Base-by-base conservation (phyloP, 192 early-diverging fungal genomes). In the Kappamyces sp. region DNA sequence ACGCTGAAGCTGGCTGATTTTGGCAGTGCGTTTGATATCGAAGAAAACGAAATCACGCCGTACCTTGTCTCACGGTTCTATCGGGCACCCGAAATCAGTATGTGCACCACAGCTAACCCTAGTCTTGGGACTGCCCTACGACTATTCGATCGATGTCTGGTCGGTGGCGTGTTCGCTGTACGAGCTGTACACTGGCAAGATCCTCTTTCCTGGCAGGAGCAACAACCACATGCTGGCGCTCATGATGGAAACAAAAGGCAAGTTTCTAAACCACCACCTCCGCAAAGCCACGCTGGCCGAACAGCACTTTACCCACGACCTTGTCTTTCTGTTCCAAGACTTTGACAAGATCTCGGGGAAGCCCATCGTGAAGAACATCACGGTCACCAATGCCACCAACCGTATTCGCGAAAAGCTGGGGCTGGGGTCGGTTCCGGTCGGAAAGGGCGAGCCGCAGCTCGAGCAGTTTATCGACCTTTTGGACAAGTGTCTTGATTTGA, bases 1-100 rank as follows among this genome's bases (percentile, higher is more conserved):
- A 74, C 76, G 1, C 73, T 94, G 3, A 96, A 94, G 68, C 80
- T 98, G 46, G 91, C 91, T 63, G 96, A 98, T 74, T 76, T 98
- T 62, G 96, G 96, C 31, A 89, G 87, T 0, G 96, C 94, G 8
- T 89, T 86, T 22, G 90, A 94, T 57, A 86, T 85, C 5, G 67
- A 72, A 1, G 94, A 94, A 65, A 89, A 87, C 63, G 92, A 96
- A 42, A 88, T 96, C 47, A 98, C 94, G 32, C 93, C 96, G 2
- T 99, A 99, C 59, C 68, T 99, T 4, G 94, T 95, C 39, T 88
- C 85, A 48, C 79, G 96, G 52, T 99, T 95, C 67, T 99, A 99
- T 64, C 84, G 96, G 11, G 89, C 96, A 1, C 96, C 96, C 3
- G 96, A 99, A 74, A 91, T 98, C 53, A 94, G 86, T 88, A 68